A percentile compares a stretch with the other conserved stretches of the same genome.
Conservation (phyloP, 73 alveolate genomes). For the Blepharisma stoltei region DNA sequence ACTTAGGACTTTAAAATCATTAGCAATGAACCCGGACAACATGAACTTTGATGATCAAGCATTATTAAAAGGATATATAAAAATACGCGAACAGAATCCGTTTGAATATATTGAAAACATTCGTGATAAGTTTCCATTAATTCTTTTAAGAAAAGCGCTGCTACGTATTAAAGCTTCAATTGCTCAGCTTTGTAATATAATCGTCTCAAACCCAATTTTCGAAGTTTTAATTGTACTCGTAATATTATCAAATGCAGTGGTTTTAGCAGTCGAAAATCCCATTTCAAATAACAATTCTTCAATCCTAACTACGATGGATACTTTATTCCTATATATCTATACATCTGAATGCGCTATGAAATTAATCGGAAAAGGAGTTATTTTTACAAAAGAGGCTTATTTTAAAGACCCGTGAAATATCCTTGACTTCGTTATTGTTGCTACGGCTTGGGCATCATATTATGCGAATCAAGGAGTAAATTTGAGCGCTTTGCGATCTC, state of each 20-base stretch:
- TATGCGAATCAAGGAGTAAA: conserved; percentile 24
- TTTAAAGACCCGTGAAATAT: conserved; percentile 76
- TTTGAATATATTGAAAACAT: not conserved
- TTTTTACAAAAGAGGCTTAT: conserved; percentile 40
- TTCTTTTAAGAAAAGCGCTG: not conserved
- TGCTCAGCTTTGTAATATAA: not conserved
- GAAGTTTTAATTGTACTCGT: conserved; percentile 34
- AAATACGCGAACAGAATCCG: not conserved
- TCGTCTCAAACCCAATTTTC: conserved; percentile 33
- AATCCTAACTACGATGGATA: conserved; percentile 39
- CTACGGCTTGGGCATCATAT: conserved; percentile 53
- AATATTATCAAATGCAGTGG: conserved; percentile 53
- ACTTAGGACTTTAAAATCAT: too few species aligned
- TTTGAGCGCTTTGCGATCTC: conserved; percentile 43
- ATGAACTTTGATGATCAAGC: not conserved
- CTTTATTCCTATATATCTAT: conserved; percentile 73
- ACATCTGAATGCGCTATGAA: conserved; percentile 82
- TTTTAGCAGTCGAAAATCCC: conserved; percentile 82
- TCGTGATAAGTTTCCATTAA: not conserved
- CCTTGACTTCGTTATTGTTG: conserved; percentile 63
- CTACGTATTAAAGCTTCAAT: not conserved
- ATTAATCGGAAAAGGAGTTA: conserved; percentile 81
- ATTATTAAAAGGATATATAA: not conserved
- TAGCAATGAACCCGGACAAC: too few species aligned
- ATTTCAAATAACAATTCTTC: conserved; percentile 36